A percentile compares a stretch with the other conserved stretches of the same genome.
Evolutionary conservation across 805 yeast species (phyloP).

Genomic region (Saccharomycopsis sp.): DNA sequence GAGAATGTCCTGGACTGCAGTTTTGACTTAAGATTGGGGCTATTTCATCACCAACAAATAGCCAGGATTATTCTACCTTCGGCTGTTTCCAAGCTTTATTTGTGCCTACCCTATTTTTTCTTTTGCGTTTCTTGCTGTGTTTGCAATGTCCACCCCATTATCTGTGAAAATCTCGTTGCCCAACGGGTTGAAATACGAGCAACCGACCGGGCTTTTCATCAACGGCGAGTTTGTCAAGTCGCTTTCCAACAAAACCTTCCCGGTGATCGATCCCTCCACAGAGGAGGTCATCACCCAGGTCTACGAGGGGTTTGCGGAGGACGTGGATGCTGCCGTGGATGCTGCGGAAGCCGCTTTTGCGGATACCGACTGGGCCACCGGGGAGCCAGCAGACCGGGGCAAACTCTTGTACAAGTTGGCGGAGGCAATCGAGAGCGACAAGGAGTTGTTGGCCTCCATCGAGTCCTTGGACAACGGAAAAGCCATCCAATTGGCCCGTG

Average conservation of each 20-base stretch:
- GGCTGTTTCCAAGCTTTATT: too few species aligned
- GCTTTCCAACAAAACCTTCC: conserved; percentile 53
- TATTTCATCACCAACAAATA: too few species aligned
- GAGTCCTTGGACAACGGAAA: conserved; percentile 91
- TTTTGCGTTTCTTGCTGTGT: not conserved
- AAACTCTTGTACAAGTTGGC: conserved; percentile 63
- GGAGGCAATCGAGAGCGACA: conserved; percentile 63
- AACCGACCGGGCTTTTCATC: conserved; percentile 77
- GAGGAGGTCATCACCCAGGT: conserved; percentile 64
- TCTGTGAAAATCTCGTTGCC: conserved; percentile 54
- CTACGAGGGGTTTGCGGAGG: conserved; percentile 70
- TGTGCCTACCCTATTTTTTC: not conserved
- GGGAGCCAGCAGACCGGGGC: conserved; percentile 62
- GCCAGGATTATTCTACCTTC: too few species aligned
- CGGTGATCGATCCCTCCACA: conserved; percentile 60
- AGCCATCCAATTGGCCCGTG: conserved; percentile 61
- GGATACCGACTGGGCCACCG: conserved; percentile 52
- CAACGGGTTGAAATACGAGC: conserved; percentile 63
- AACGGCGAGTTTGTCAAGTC: conserved; percentile 66
- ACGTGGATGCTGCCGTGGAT: conserved; percentile 75
- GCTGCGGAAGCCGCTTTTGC: conserved; percentile 80
- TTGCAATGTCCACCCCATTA: conserved; percentile 27
- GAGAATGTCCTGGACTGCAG: not conserved
- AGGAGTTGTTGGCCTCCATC: conserved; percentile 66
- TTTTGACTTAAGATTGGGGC: too few species aligned